A percentile compares a stretch with the other conserved stretches of the same genome.
phyloP scores from a whole-genome alignment of 2,329 filamentous ascomycete genomes.

The Colletotrichum godetiae region DNA sequence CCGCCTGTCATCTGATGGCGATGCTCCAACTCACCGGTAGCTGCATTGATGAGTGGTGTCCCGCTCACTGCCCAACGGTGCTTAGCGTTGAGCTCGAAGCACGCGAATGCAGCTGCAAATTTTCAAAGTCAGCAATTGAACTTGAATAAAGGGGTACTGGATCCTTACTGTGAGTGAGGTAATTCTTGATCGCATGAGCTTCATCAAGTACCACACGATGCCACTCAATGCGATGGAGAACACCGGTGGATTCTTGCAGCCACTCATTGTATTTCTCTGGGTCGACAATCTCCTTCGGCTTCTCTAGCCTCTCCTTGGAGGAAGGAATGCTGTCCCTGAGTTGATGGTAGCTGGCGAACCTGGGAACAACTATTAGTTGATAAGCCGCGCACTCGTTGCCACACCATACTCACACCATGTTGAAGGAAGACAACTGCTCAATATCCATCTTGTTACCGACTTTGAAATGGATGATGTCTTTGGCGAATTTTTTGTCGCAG shows the following conservation, averaged over 20 bases:
- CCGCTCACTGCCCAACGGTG: constrained; percentile 50
- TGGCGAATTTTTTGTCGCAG: not conserved
- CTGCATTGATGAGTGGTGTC: constrained; percentile 48
- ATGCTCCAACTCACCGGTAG: constrained; percentile 40
- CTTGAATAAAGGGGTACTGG: constrained; percentile 28
- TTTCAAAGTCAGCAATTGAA: not conserved
- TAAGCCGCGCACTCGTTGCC: fast-evolving
- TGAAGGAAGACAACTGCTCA: not conserved
- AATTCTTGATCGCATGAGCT: constrained; percentile 6
- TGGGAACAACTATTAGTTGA: constrained; percentile 3
- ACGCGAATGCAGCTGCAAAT: constrained; percentile 38
- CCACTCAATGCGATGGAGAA: not conserved
- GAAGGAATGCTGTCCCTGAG: constrained; percentile 37
- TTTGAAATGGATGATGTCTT: constrained; percentile 29
- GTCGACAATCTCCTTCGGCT: not conserved
- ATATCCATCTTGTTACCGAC: not conserved
- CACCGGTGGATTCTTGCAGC: not conserved
- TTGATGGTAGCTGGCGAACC: constrained; percentile 46
- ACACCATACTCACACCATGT: constrained; percentile 26
- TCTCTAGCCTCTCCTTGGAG: not conserved
- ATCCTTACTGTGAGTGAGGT: not conserved
- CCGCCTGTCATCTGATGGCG: fast-evolving
- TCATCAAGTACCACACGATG: constrained; percentile 14
- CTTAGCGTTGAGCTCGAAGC: constrained; percentile 40
- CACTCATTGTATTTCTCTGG: not conserved